Evolutionary conservation across 2,329 filamentous ascomycete genomes (phyloP), one percentile per base, ranked within the genome.

Genomic region (Neonectria punicea): DNA sequence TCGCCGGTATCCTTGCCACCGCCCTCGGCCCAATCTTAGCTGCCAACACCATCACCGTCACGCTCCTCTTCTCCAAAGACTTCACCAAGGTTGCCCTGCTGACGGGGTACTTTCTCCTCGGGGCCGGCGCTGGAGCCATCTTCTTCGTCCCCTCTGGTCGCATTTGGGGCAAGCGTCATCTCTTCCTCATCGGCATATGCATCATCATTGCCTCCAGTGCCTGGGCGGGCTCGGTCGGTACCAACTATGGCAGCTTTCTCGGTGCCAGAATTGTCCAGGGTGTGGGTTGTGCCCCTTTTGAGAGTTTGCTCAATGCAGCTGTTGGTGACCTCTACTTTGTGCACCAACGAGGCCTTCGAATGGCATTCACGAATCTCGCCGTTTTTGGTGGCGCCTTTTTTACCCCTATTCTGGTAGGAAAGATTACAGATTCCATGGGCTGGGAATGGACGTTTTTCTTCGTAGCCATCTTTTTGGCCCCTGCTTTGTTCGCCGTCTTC

Each of bases 271-370:
- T 97, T 56, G 87, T 97, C 61, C 95, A 98, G 79, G 95, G 95
- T 20, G 86, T 98, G 47, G 94, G 92, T 0, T 85, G 94, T 18
- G 94, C 94, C 9, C 94, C 95, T 0, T 98, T 96, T 70, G 95
- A 98, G 80, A 92, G 93, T 1, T 82, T 98, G 25, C 91, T 98
- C 63, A 97, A 97, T 78, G 93, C 93, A 1, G 91, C 89, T 53
- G 92, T 98, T 7, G 95, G 94, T 44, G 95, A 98, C 78, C 77
- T 98, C 56, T 98, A 95, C 80, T 96, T 90, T 78, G 93, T 98
- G 28, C 95, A 92, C 84, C 85, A 93, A 83, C 87, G 93, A 57
- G 94, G 94, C 34, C 88, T 91, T 71, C 88, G 94, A 61, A 98
- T 98, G 95, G 95, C 95, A 1, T 84, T 97, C 59, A 83, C 87